Evolutionary conservation across 2,329 filamentous ascomycete genomes (phyloP).

Genomic region (Xylariaceae sp.): DNA sequence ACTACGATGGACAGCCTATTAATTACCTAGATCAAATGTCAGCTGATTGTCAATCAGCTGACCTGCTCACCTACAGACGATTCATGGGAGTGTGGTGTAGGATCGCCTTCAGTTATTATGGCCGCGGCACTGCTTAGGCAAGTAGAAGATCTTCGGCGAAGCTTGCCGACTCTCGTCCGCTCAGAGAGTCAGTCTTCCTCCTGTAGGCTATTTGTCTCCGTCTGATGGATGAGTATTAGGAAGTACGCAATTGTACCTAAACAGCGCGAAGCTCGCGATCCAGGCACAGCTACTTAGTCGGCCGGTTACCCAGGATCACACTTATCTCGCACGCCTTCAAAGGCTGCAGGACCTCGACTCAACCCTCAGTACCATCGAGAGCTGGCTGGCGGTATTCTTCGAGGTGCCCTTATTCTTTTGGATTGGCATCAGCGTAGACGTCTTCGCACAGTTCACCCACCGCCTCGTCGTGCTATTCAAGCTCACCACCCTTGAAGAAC

Average conservation of each 20-base stretch:
- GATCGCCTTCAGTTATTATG: neutral
- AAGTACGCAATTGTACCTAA: slow-evolving; percentile 29
- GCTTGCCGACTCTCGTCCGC: neutral
- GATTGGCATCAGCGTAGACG: slow-evolving; percentile 31
- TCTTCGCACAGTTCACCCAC: slow-evolving; percentile 35
- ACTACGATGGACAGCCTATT: slow-evolving; percentile 25
- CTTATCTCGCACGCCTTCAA: neutral
- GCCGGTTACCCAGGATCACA: neutral
- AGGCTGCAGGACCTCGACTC: slow-evolving; percentile 32
- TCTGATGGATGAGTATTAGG: too few species aligned
- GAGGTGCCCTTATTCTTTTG: slow-evolving; percentile 25
- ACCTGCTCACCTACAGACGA: slow-evolving; percentile 1
- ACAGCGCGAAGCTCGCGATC: slow-evolving; percentile 31
- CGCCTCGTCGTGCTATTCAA: slow-evolving; percentile 35
- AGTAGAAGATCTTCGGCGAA: neutral
- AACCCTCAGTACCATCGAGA: slow-evolving; percentile 24
- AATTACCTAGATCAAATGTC: slow-evolving; percentile 34
- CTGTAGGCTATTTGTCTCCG: too few species aligned
- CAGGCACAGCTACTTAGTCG: slow-evolving; percentile 17
- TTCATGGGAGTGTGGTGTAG: neutral
- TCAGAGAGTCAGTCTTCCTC: neutral
- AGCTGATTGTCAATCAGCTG: slow-evolving; percentile 35
- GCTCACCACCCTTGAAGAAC: slow-evolving; percentile 31
- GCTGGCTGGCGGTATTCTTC: slow-evolving; percentile 27
- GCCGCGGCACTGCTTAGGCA: neutral